Evolutionary conservation across 495 filamentous ascomycete species (phyloP).

Genomic region (Daldinia grandis): DNA sequence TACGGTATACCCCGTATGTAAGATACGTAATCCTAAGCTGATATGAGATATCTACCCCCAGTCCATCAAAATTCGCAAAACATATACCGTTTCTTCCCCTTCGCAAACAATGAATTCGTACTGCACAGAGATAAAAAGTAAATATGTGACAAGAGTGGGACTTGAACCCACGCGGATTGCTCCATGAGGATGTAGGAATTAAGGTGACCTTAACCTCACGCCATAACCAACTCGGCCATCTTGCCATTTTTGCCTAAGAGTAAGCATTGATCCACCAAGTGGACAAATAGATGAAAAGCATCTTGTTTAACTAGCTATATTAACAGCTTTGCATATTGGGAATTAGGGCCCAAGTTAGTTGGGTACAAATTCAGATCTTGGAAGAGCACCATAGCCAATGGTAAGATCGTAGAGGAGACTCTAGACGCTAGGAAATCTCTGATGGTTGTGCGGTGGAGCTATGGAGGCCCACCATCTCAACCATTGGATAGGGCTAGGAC

Average conservation of each 20-base stretch:
- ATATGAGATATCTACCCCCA: no score
- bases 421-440: neutral
- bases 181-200: conserved; percentile 46
- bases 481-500: neutral
- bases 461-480: neutral
- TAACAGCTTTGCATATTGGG: neutral
- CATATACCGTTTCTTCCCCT: no score
- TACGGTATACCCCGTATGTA: no score
- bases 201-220: conserved; percentile 54
- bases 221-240: conserved; percentile 58
- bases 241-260: conserved; percentile 24
- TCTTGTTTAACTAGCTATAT: neutral
- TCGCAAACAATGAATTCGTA: no score
- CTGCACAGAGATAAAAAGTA: neutral
- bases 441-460: neutral
- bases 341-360: neutral
- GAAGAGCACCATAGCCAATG: neutral
- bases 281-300: neutral
- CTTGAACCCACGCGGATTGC: conserved; percentile 42
- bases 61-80: no score
- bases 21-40: no score
- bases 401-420: neutral
- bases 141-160: conserved; percentile 1
- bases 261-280: neutral
- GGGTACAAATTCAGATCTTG: neutral